Conservation (phyloP, 2,329 filamentous ascomycete genomes). For the Westerdykella ornata region DNA sequence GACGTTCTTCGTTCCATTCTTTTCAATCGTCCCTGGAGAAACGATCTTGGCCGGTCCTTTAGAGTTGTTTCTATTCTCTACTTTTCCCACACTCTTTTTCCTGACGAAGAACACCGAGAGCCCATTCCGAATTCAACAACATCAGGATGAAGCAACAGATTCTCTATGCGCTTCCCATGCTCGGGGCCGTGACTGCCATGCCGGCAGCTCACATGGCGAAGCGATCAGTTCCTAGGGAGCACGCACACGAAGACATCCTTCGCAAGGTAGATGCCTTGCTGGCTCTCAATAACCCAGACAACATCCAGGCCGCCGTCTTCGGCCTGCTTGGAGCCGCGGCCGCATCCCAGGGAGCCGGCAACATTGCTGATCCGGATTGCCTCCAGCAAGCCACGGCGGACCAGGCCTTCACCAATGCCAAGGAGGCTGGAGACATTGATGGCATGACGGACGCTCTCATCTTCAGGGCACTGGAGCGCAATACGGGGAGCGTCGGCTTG, state of each 20-base stretch:
- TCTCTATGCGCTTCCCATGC: constrained; percentile 22
- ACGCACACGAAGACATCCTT: constrained; percentile 49
- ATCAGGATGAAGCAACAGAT: constrained; percentile 32
- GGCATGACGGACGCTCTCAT: constrained; percentile 51
- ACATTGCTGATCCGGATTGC: constrained; percentile 50
- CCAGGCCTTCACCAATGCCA: constrained; percentile 56
- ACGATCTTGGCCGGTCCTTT: constrained; percentile 32
- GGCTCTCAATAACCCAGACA: constrained; percentile 43
- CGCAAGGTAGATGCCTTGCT: constrained; percentile 42
- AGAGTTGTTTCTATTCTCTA: constrained; percentile 4
- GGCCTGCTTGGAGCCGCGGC: constrained; percentile 49
- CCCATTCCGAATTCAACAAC: constrained; percentile 1
- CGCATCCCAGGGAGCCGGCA: constrained; percentile 44
- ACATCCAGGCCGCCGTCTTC: constrained; percentile 47
- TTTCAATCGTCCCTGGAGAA: constrained; percentile 36
- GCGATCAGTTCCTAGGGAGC: constrained; percentile 54
- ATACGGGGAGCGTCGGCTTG: constrained; percentile 53
- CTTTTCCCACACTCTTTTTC: constrained; percentile 3
- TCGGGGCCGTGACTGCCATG: constrained; percentile 24
- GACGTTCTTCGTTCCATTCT: constrained; percentile 17
- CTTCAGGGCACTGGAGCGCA: constrained; percentile 53
- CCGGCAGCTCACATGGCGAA: constrained; percentile 19
- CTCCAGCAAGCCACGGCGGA: constrained; percentile 54
- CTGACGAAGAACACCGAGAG: constrained; percentile 1
- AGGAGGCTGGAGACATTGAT: constrained; percentile 46